These are phyloP conservation scores for Astrothelium macrocarpum DNA, from an alignment of 495 filamentous ascomycete species.

Conservation along the genomic window DNA sequence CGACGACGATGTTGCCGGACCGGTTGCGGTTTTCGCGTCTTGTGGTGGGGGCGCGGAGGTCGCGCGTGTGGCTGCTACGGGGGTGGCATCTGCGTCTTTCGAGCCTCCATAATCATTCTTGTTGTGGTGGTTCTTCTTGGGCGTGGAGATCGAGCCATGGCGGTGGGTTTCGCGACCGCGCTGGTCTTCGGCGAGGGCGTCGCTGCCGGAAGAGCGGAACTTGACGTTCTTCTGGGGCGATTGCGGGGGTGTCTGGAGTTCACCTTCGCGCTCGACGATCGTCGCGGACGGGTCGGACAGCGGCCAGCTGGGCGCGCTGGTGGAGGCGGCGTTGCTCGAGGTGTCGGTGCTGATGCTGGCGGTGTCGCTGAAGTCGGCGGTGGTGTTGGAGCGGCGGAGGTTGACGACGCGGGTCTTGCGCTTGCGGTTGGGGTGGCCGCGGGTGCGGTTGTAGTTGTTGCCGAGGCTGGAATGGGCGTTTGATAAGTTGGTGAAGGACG, in stretches of 20 bases:
- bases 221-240: slow-evolving; percentile 32
- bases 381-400: slow-evolving; percentile 43
- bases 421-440: slow-evolving; percentile 56
- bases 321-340: slow-evolving; percentile 28
- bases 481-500: slow-evolving; percentile 17
- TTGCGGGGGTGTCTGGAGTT: slow-evolving; percentile 39
- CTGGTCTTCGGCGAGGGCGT: not conserved
- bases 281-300: slow-evolving; percentile 41
- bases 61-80: not conserved
- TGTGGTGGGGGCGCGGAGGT: no score
- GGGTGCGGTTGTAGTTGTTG: slow-evolving; percentile 53
- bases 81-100: not conserved
- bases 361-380: slow-evolving; percentile 39
- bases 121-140: not conserved
- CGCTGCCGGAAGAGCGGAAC: slow-evolving; percentile 10
- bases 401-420: slow-evolving; percentile 94
- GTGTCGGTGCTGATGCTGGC: slow-evolving; percentile 38
- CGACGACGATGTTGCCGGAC: not conserved
- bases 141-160: not conserved
- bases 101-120: no score
- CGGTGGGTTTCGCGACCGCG: not conserved
- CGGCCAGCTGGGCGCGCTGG: slow-evolving; percentile 30
- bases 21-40: no score
- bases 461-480: slow-evolving; percentile 47
- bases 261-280: slow-evolving; percentile 47